Conservation (phyloP, 2,329 filamentous ascomycete species). For the Fusarium armeniacum region DNA sequence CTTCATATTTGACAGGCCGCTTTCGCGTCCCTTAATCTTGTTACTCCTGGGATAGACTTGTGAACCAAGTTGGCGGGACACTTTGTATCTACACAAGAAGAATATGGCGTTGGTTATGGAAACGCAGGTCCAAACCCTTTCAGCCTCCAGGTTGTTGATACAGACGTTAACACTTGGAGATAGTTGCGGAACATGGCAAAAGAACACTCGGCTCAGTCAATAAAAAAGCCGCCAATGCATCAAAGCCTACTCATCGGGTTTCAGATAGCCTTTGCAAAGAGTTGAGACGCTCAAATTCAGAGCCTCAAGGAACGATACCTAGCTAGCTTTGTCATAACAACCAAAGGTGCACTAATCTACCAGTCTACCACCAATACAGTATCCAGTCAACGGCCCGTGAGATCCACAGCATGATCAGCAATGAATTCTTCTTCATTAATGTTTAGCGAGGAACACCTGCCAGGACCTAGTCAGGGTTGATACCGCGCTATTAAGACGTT, state of each 20-base stretch:
- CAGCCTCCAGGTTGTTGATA: background rate
- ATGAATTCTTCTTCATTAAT: background rate
- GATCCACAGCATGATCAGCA: background rate
- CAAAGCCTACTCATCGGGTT: background rate
- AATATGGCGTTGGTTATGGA: background rate
- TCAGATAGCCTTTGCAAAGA: background rate
- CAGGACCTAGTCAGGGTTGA: background rate
- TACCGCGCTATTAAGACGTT: background rate
- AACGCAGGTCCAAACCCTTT: background rate
- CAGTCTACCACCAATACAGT: background rate
- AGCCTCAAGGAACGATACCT: background rate
- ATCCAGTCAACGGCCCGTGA: background rate
- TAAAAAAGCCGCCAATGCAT: background rate
- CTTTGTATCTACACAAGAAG: background rate
- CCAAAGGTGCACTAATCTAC: background rate
- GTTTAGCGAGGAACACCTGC: background rate
- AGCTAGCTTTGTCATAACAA: background rate
- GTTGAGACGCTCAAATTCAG: background rate
- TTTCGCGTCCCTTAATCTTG: background rate
- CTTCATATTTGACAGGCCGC: background rate
- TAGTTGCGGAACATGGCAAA: background rate
- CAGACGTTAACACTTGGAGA: background rate
- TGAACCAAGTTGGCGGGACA: background rate
- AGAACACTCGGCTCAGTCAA: background rate
- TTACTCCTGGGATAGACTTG: background rate